Evolutionary conservation across 148 eudicot species (phyloP).

Genomic region (Silene latifolia): DNA sequence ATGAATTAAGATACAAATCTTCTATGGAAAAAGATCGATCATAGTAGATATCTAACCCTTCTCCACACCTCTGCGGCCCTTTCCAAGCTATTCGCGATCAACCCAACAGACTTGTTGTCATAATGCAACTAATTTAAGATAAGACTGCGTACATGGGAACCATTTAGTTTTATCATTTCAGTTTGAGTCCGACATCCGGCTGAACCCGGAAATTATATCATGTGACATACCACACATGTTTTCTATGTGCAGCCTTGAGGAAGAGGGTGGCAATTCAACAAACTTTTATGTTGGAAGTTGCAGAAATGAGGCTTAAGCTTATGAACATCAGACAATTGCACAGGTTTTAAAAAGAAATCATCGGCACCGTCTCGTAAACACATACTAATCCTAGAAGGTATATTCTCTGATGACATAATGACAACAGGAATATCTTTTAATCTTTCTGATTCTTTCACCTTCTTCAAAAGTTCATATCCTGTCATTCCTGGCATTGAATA

Average conservation of each 20-base stretch:
- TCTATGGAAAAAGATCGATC: too few species aligned
- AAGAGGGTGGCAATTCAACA: conserved; percentile 24
- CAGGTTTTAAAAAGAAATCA: conserved; percentile 65
- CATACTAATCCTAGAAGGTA: too few species aligned
- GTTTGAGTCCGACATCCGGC: background rate
- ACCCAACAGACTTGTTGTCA: background rate
- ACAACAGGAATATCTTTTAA: too few species aligned
- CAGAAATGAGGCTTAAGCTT: conserved; percentile 50
- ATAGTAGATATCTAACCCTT: background rate
- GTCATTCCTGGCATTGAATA: too few species aligned
- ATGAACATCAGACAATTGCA: conserved; percentile 55
- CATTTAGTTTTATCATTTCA: too few species aligned
- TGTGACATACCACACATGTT: too few species aligned
- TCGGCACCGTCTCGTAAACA: conserved; percentile 70
- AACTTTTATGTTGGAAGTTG: conserved; percentile 26
- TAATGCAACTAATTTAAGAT: background rate
- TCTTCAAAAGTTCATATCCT: too few species aligned
- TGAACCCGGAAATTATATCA: too few species aligned
- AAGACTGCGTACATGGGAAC: background rate
- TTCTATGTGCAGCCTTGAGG: conserved; percentile 23
- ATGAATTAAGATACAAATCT: too few species aligned
- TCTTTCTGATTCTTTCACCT: too few species aligned
- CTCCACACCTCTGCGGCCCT: too few species aligned
- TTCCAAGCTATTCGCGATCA: background rate
- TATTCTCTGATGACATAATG: too few species aligned